Percentiles rank a stretch among this genome's conserved stretches.
These are phyloP conservation scores for Colletotrichum siamense DNA, from an alignment of 2,329 filamentous ascomycete species.

Conservation along the genomic window DNA sequence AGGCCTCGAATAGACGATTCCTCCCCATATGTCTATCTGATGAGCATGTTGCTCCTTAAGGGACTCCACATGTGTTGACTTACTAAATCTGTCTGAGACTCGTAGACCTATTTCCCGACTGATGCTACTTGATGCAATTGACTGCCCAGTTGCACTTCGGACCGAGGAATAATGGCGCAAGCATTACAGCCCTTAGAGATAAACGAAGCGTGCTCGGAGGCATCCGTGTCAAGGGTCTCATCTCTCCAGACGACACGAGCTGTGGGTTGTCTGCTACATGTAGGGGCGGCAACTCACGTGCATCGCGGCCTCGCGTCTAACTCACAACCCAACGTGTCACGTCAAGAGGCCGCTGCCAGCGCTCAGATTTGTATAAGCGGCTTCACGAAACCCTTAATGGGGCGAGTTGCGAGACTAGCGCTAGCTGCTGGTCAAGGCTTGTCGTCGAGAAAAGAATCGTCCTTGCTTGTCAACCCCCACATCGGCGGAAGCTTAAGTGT, in stretches of 20 bases:
- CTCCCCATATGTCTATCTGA: rapidly evolving
- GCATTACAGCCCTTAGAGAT: neutral
- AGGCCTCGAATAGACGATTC: too few relatives aligned
- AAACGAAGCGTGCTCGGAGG: neutral
- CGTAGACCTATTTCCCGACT: neutral
- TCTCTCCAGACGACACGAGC: neutral
- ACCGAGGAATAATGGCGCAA: neutral
- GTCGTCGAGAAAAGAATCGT: neutral
- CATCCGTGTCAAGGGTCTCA: neutral
- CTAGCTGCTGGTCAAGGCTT: neutral
- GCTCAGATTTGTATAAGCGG: neutral
- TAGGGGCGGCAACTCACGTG: too few relatives aligned
- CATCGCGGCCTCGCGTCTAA: neutral
- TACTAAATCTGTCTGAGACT: too few relatives aligned
- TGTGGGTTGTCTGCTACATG: neutral
- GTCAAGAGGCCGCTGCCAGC: neutral
- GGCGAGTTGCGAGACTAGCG: neutral
- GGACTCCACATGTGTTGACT: too few relatives aligned
- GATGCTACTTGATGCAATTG: neutral
- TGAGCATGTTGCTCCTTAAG: too few relatives aligned
- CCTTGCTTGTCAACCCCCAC: neutral
- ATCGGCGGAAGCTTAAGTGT: neutral
- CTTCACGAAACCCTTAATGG: neutral
- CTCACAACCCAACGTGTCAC: neutral
- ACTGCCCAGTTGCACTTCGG: neutral